These are phyloP conservation scores for Pestalotiopsis sp. DNA, from an alignment of 2,329 filamentous ascomycete species.

Conservation along the genomic window DNA sequence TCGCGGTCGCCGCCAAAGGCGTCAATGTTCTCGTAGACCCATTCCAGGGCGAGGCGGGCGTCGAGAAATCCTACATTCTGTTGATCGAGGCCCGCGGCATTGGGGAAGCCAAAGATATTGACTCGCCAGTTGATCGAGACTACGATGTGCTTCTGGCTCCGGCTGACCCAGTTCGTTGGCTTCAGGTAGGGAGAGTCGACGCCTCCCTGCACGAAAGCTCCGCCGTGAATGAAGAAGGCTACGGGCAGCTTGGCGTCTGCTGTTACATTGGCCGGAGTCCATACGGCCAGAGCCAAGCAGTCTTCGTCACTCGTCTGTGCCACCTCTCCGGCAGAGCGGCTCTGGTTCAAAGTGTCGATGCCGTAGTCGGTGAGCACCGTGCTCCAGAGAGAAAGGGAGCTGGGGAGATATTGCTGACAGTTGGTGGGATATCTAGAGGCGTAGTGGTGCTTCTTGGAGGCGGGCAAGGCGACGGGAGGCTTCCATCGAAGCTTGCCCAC, in stretches of 20 bases:
- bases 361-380: slow-evolving; percentile 6
- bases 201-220: slow-evolving; percentile 11
- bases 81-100: slow-evolving; percentile 25
- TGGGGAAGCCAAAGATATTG: slow-evolving; percentile 38
- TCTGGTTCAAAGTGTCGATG: slow-evolving; percentile 2
- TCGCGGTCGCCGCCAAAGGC: slow-evolving; percentile 32
- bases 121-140: slow-evolving; percentile 36
- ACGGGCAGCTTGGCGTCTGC: slow-evolving; percentile 14
- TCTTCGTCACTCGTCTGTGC: slow-evolving; percentile 13
- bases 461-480: background rate
- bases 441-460: slow-evolving; percentile 3
- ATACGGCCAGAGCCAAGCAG: slow-evolving; percentile 15
- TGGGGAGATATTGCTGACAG: slow-evolving; percentile 2
- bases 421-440: background rate
- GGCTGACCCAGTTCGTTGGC: slow-evolving; percentile 25
- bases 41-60: slow-evolving; percentile 35
- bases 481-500: slow-evolving; percentile 5
- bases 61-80: slow-evolving; percentile 33
- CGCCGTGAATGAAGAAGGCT: slow-evolving; percentile 15
- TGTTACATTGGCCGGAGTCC: slow-evolving; percentile 8
- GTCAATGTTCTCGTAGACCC: slow-evolving; percentile 35
- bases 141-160: slow-evolving; percentile 29
- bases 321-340: background rate
- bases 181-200: slow-evolving; percentile 21
- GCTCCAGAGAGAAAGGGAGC: slow-evolving; percentile 5